Conservation (phyloP, 2,329 filamentous ascomycete genomes). For the Hymenoscyphus albidus region DNA sequence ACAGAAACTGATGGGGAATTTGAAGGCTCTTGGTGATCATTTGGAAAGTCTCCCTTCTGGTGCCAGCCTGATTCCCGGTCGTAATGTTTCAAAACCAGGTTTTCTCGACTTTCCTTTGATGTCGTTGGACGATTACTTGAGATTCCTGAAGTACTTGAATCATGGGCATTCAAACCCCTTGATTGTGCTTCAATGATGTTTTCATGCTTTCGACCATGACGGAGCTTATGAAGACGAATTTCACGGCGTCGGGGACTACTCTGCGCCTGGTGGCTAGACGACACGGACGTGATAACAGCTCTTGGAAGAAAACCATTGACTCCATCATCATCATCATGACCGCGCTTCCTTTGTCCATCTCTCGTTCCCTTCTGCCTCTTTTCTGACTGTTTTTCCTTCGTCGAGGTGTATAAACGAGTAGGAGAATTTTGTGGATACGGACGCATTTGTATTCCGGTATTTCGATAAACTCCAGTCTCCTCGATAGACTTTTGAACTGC, state of each 20-base stretch:
- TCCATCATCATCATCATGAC: background rate
- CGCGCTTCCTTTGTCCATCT: background rate
- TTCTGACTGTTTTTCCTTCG: background rate
- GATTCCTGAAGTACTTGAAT: background rate
- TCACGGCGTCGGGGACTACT: background rate
- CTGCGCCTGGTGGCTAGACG: background rate
- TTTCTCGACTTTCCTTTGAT: background rate
- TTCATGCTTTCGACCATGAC: background rate
- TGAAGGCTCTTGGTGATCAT: background rate
- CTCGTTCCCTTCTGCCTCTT: background rate
- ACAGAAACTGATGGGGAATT: background rate
- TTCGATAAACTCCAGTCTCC: constrained; percentile 28
- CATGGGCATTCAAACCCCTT: background rate
- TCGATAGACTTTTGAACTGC: constrained; percentile 25
- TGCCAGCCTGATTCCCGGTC: constrained; percentile 20
- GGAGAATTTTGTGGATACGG: background rate
- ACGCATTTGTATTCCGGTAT: constrained; percentile 25
- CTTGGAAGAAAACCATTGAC: background rate
- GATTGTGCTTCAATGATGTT: background rate
- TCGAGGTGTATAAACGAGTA: background rate
- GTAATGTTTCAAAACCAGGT: constrained; percentile 18
- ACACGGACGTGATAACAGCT: background rate
- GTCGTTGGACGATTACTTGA: background rate
- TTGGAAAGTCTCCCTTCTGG: constrained; percentile 5
- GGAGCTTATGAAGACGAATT: background rate